Conservation (phyloP, 345 rosid species). For the Salix exigua region DNA sequence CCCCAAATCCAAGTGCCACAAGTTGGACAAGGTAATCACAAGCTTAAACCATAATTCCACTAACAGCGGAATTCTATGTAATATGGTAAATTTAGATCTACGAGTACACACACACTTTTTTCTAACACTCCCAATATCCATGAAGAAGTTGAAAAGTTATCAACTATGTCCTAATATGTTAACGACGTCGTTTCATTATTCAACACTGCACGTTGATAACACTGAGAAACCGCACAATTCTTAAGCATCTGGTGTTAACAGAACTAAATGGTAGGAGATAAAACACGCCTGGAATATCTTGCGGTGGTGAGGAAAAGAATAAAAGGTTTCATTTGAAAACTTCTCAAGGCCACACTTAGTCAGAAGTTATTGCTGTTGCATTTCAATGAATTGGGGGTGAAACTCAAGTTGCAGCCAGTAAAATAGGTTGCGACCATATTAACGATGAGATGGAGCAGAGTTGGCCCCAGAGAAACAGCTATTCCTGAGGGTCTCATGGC, state of each 20-base stretch:
- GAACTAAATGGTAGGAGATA: not conserved
- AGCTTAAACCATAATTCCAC: too few species aligned
- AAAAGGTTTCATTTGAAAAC: not conserved
- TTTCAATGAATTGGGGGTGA: not conserved
- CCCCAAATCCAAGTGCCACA: too few species aligned
- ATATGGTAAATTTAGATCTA: too few species aligned
- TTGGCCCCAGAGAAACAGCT: not conserved
- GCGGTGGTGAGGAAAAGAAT: not conserved
- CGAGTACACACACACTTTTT: too few species aligned
- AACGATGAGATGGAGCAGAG: not conserved
- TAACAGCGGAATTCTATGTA: too few species aligned
- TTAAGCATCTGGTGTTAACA: not conserved
- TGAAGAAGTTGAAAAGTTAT: too few species aligned
- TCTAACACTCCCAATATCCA: too few species aligned
- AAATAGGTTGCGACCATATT: not conserved
- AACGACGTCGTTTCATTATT: not conserved
- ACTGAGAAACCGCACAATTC: not conserved
- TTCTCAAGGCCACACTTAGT: not conserved
- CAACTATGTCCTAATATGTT: too few species aligned
- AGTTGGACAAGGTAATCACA: too few species aligned
- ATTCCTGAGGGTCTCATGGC: not conserved
- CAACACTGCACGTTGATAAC: not conserved
- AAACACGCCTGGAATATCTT: not conserved
- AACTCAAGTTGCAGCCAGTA: not conserved
- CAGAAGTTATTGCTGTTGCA: not conserved